Evolutionary conservation across 2,329 filamentous ascomycete genomes (phyloP), one percentile per base, ranked within the genome.

Genomic region (Fusarium sp.): DNA sequence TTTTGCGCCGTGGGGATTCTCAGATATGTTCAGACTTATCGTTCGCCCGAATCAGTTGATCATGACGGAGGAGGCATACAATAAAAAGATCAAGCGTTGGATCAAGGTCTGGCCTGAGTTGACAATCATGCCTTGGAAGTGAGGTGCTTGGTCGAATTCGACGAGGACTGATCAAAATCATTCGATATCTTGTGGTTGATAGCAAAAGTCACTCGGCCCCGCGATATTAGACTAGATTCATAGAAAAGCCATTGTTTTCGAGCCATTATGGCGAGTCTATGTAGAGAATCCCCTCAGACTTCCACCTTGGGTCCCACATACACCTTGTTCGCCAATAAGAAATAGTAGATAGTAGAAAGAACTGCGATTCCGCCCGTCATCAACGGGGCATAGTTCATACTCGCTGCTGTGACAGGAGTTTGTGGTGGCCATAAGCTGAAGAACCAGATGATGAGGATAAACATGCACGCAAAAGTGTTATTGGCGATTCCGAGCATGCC

Each of bases 401-500:
- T 26, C 63, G 69, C 3, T 73, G 75, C 62, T 13, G 52, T 13
- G 51, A 77, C 47, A 0, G 63, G 60, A 2, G 64, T 70, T 15
- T 56, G 65, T 4, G 80, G 79, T 0, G 77, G 85, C 83, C 83
- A 86, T 24, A 88, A 82, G 31, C 80, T 82, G 78, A 84, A 89
- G 74, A 89, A 88, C 47, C 86, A 81, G 7, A 88, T 79, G 39
- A 88, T 84, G 3, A 84, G 65, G 76, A 84, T 84, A 55, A 88
- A 89, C 0, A 78, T 26, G 67, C 83, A 85, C 2, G 85, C 84
- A 65, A 86, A 85, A 1, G 78, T 74, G 51, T 89, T 89, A 75
- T 88, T 88, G 24, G 82, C 62, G 7, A 81, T 84, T 0, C 87
- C 87, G 2, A 86, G 70, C 3, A 81, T 71, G 8, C 85, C 85